Evolutionary conservation across 345 rosid genomes (phyloP), one percentile per base, ranked within the genome.

Genomic region (Trapa incisa): DNA sequence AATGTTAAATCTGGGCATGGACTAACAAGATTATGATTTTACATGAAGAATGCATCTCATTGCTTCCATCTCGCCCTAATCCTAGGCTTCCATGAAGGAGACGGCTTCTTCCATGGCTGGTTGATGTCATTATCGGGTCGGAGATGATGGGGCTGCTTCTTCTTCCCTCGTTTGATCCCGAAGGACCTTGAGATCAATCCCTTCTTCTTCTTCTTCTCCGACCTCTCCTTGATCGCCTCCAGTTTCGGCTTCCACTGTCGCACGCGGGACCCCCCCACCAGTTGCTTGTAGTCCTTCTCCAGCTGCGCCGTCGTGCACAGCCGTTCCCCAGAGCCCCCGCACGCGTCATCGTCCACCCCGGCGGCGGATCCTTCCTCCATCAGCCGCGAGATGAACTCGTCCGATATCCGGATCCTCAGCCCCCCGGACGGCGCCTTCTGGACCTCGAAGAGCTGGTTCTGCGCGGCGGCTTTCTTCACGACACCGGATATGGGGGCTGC

Each of bases 231-330:
- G 32, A 92, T 87, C 0, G 95, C 85, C 74, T 89, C 98, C 43
- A 92, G 83, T 85, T 87, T 87, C 0, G 98, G 98, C 53, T 83
- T 84, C 98, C 98, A 92, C 50, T 65, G 82, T 6, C 86, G 76
- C 29, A 80, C 69, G 54, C 81, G 80, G 37, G 81, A 73, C 64
- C 80, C 82, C 35, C 79, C 95, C 4, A 89, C 96, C 6, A 89
- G 77, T 77, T 70, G 81, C 14, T 73, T 50, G 71, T 89, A 92
- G 29, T 89, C 91, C 61, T 77, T 86, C 80, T 85, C 82, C 68
- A 92, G 71, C 77, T 82, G 81, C 37, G 87, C 82, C 37, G 92
- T 92, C 32, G 81, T 86, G 74, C 96, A 89, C 3, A 92, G 76
- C 68, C 73, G 79, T 2, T 77, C 75, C 17, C 77, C 75, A 14